Conservation (phyloP, 2,329 filamentous ascomycete species). For the Ceratocystis eucalypticola region DNA sequence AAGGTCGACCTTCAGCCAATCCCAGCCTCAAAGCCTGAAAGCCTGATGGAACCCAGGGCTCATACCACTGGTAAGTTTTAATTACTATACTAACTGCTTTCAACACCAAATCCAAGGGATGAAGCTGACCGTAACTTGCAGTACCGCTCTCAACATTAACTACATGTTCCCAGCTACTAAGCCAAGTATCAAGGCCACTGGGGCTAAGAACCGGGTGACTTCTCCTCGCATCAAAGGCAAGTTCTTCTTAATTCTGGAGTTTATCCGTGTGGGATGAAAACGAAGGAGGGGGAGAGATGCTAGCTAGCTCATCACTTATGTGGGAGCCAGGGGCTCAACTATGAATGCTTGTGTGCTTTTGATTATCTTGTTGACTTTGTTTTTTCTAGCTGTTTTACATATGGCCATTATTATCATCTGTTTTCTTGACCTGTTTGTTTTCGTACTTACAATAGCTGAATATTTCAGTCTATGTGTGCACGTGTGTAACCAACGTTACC, state of each 20-base stretch:
- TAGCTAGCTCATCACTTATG: neutral
- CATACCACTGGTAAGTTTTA: neutral
- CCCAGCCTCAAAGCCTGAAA: neutral
- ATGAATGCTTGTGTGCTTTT: neutral
- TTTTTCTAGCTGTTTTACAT: neutral
- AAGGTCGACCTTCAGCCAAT: neutral
- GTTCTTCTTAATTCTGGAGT: neutral
- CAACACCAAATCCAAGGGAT: neutral
- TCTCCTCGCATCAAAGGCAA: neutral
- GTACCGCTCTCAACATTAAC: neutral
- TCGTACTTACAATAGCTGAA: neutral
- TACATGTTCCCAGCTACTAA: neutral
- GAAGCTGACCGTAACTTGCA: neutral
- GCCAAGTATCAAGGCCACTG: neutral
- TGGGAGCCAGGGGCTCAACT: neutral
- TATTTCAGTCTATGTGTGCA: neutral
- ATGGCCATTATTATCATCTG: too few species aligned
- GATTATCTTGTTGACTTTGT: neutral
- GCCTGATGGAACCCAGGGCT: neutral
- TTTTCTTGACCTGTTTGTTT: too few species aligned
- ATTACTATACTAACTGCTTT: neutral
- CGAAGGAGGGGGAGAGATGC: neutral
- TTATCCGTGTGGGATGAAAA: neutral
- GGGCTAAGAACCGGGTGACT: neutral
- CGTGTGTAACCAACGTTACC: neutral